Evolutionary conservation across 345 rosid species (phyloP).

Genomic region (Populus davidiana): DNA sequence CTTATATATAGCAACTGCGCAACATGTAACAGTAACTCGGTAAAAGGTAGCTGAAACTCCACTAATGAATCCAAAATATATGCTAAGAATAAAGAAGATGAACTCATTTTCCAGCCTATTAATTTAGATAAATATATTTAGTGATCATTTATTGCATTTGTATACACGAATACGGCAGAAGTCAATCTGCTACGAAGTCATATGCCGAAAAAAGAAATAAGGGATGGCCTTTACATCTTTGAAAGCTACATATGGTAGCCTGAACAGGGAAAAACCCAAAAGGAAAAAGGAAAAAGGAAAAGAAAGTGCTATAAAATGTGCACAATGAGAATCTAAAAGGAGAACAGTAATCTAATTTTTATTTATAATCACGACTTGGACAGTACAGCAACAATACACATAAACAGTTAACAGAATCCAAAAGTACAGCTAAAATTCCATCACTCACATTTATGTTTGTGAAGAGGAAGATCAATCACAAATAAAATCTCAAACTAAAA

Average conservation of each 20-base stretch:
- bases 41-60: too few species aligned
- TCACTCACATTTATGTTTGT: background rate
- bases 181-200: background rate
- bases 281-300: too few species aligned
- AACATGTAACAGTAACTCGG: background rate
- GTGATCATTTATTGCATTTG: background rate
- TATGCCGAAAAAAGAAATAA: background rate
- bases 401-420: background rate
- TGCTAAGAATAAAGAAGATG: background rate
- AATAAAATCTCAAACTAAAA: too few species aligned
- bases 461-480: background rate
- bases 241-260: background rate
- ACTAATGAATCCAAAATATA: too few species aligned
- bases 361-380: background rate
- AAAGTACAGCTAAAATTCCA: background rate
- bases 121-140: background rate
- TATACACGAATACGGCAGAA: background rate
- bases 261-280: background rate
- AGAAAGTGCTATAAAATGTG: background rate
- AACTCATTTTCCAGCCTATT: background rate
- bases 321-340: background rate
- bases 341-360: background rate
- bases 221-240: background rate
- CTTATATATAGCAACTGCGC: background rate
- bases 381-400: background rate